These are phyloP conservation scores for Balakata baccata DNA, from an alignment of 345 rosid species.

Conservation along the genomic window DNA sequence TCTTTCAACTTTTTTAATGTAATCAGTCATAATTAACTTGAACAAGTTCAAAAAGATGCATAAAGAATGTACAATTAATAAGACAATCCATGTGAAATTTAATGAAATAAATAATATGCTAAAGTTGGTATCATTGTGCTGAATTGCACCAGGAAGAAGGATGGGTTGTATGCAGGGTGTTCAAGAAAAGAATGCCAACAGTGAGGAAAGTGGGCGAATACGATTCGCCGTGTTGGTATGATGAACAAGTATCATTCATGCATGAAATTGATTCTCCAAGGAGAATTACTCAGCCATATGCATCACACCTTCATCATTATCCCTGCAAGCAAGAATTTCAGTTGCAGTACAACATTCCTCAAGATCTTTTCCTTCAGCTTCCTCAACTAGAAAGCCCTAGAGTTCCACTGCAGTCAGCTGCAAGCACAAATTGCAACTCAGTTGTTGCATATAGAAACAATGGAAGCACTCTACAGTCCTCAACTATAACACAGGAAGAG, in stretches of 20 bases:
- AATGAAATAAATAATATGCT: no score
- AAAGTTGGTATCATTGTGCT: not conserved
- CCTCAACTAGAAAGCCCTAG: slow-evolving; percentile 81
- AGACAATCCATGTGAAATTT: no score
- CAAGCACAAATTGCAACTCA: slow-evolving; percentile 45
- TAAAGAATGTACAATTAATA: no score
- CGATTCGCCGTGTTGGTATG: slow-evolving; percentile 76
- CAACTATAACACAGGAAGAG: slow-evolving; percentile 56
- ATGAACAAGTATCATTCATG: slow-evolving; percentile 75
- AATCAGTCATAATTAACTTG: no score
- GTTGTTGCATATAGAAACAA: slow-evolving; percentile 41
- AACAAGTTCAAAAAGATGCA: no score
- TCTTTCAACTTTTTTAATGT: not conserved
- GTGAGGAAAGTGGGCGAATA: slow-evolving; percentile 49
- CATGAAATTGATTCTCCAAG: slow-evolving; percentile 61
- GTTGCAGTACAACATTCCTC: slow-evolving; percentile 48
- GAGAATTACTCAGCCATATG: slow-evolving; percentile 40
- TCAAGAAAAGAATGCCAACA: slow-evolving; percentile 76
- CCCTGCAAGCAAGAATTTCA: slow-evolving; percentile 83
- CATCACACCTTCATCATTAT: slow-evolving; percentile 48
- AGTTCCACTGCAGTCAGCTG: slow-evolving; percentile 49
- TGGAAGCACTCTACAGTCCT: slow-evolving; percentile 55
- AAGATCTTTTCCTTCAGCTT: slow-evolving; percentile 64
- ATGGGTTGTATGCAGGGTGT: slow-evolving; percentile 96
- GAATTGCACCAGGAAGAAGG: slow-evolving; percentile 61